phyloP scores from a whole-genome alignment of 306 rosid genomes.

The Cicer bijugum region DNA sequence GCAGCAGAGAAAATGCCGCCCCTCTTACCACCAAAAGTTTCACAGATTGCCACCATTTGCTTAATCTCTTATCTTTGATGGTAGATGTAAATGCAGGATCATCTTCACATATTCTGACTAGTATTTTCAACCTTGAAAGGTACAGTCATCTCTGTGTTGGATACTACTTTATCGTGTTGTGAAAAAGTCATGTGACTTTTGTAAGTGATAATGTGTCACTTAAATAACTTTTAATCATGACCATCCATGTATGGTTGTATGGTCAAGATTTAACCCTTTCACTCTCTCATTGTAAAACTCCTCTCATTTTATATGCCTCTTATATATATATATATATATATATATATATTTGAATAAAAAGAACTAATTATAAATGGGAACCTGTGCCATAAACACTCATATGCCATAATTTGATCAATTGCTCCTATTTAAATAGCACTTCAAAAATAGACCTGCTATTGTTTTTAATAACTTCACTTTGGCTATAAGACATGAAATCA shows the following conservation, averaged over 20 bases:
- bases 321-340: too few species aligned
- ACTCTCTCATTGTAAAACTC: too few species aligned
- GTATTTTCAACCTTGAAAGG: constrained; percentile 89
- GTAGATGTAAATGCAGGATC: constrained; percentile 63
- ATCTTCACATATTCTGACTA: constrained; percentile 53
- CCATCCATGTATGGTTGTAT: too few species aligned
- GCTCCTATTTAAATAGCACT: constrained; percentile 35
- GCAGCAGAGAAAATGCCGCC: constrained; percentile 45
- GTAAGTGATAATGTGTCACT: too few species aligned
- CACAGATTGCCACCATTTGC: constrained; percentile 67
- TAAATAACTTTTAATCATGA: too few species aligned
- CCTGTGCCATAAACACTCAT: constrained; percentile 7
- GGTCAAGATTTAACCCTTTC: too few species aligned
- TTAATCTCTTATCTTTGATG: constrained; percentile 65
- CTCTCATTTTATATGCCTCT: too few species aligned
- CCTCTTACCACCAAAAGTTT: constrained; percentile 44
- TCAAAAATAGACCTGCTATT: not conserved
- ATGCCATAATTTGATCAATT: constrained; percentile 25
- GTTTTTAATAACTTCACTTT: not conserved
- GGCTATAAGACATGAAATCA: not conserved
- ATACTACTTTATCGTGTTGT: constrained; percentile 26
- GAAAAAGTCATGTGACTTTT: too few species aligned
- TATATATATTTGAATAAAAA: too few species aligned
- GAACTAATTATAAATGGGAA: not conserved
- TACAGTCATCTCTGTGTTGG: constrained; percentile 46